Evolutionary conservation across 352 stramenopile genomes (phyloP).

Genomic region (Peronospora tabacina): DNA sequence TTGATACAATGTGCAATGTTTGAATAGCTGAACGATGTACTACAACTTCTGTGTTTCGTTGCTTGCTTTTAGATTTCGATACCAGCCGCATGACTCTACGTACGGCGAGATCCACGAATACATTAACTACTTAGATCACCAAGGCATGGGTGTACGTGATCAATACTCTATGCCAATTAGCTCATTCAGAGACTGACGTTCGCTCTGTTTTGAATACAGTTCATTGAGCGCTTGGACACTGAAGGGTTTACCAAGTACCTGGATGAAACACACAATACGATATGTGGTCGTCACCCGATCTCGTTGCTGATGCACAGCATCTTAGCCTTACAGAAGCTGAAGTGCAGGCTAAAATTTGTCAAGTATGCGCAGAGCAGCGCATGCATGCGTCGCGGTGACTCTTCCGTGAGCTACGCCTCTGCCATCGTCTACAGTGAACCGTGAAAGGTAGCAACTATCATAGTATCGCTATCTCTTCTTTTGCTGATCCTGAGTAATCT

Average conservation of each 20-base stretch:
- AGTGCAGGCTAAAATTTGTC: slow-evolving; percentile 85
- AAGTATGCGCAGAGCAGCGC: slow-evolving; percentile 90
- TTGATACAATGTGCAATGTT: not conserved
- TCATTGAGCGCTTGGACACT: slow-evolving; percentile 89
- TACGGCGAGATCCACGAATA: slow-evolving; percentile 90
- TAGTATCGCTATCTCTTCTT: not conserved
- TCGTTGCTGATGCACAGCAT: slow-evolving; percentile 65
- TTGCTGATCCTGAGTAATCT: slow-evolving; percentile 13
- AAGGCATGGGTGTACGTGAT: slow-evolving; percentile 63
- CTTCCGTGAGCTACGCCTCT: slow-evolving; percentile 92
- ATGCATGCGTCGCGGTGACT: slow-evolving; percentile 82
- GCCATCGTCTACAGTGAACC: slow-evolving; percentile 78
- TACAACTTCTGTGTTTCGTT: not conserved
- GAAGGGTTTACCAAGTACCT: slow-evolving; percentile 92
- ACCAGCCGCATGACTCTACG: slow-evolving; percentile 78
- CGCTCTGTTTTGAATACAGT: slow-evolving; percentile 19
- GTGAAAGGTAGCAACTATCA: slow-evolving; percentile 13
- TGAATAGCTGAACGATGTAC: not conserved
- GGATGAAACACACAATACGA: slow-evolving; percentile 92
- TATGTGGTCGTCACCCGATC: slow-evolving; percentile 95
- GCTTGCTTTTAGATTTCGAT: slow-evolving; percentile 68
- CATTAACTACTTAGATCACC: slow-evolving; percentile 92
- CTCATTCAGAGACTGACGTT: not conserved
- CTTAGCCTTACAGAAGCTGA: slow-evolving; percentile 41
- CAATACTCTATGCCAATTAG: not conserved